Conservation (phyloP, 495 filamentous ascomycete genomes). For the Talaromyces thailandensis region DNA sequence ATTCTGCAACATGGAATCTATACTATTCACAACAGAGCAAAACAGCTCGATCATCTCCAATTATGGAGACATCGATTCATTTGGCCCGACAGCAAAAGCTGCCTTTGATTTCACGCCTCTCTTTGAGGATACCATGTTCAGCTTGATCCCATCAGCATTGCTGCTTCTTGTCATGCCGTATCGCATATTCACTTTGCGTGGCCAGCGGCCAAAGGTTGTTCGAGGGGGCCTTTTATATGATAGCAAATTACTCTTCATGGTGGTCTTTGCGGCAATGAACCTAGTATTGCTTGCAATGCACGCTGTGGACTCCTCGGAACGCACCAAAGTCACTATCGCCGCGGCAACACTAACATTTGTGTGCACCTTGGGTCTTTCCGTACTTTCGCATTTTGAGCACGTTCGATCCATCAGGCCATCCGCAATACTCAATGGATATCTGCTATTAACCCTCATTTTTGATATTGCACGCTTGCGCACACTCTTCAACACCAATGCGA, state of each 20-base stretch:
- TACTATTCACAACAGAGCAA: not conserved
- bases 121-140: constrained; percentile 1
- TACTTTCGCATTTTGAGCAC: constrained; percentile 51
- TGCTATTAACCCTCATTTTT: constrained; percentile 49
- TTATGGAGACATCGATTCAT: not conserved
- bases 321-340: constrained; percentile 35
- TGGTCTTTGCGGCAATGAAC: constrained; percentile 2
- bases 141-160: constrained; percentile 1
- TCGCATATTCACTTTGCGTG: not conserved
- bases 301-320: not conserved
- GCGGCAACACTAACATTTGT: constrained; percentile 36
- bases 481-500: constrained; percentile 35
- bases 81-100: not conserved
- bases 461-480: constrained; percentile 48
- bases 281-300: not conserved
- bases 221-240: not conserved
- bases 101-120: constrained; percentile 3
- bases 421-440: constrained; percentile 47
- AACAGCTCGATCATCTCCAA: not conserved
- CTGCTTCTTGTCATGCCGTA: not conserved
- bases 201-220: not conserved
- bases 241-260: not conserved
- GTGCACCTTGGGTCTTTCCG: constrained; percentile 26
- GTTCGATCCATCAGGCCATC: constrained; percentile 48
- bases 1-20: not conserved